These are phyloP conservation scores for Penicillium macrosclerotiorum DNA, from an alignment of 495 filamentous ascomycete species.

Conservation along the genomic window DNA sequence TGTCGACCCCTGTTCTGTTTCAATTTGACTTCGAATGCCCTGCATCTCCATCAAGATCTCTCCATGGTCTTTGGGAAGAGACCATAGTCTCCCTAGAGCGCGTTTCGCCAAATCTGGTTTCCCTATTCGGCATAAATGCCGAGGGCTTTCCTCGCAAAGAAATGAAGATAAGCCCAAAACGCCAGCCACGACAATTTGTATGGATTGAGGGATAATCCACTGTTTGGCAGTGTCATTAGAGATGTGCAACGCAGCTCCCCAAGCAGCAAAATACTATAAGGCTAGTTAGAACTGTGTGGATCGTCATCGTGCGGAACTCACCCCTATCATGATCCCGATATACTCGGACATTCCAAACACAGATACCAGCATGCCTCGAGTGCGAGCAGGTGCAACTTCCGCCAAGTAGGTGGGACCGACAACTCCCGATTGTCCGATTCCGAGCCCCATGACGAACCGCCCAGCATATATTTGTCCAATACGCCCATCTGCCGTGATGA, in stretches of 20 bases:
- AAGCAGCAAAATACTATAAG: slow-evolving; percentile 39
- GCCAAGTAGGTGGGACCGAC: slow-evolving; percentile 58
- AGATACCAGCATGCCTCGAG: slow-evolving; percentile 56
- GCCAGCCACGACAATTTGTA: slow-evolving; percentile 60
- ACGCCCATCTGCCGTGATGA: slow-evolving; percentile 52
- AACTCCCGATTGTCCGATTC: slow-evolving; percentile 58
- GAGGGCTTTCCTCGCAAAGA: slow-evolving; percentile 55
- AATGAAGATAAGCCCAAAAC: slow-evolving; percentile 52
- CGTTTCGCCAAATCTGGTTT: slow-evolving; percentile 45
- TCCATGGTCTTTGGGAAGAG: slow-evolving; percentile 45
- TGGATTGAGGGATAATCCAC: slow-evolving; percentile 54
- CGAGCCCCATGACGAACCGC: slow-evolving; percentile 58
- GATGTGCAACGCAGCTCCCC: slow-evolving; percentile 54
- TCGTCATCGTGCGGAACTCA: no score
- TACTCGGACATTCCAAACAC: slow-evolving; percentile 62
- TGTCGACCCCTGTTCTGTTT: slow-evolving; percentile 49
- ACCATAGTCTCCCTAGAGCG: slow-evolving; percentile 43
- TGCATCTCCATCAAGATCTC: slow-evolving; percentile 50
- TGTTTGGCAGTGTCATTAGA: slow-evolving; percentile 41
- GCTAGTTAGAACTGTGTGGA: no score
- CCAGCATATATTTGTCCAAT: slow-evolving; percentile 58
- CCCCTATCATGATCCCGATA: slow-evolving; percentile 57
- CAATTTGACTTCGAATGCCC: slow-evolving; percentile 47
- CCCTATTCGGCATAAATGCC: slow-evolving; percentile 56
- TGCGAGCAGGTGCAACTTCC: slow-evolving; percentile 53